Conservation (phyloP, 2,329 filamentous ascomycete genomes). For the Diaporthe destruens region DNA sequence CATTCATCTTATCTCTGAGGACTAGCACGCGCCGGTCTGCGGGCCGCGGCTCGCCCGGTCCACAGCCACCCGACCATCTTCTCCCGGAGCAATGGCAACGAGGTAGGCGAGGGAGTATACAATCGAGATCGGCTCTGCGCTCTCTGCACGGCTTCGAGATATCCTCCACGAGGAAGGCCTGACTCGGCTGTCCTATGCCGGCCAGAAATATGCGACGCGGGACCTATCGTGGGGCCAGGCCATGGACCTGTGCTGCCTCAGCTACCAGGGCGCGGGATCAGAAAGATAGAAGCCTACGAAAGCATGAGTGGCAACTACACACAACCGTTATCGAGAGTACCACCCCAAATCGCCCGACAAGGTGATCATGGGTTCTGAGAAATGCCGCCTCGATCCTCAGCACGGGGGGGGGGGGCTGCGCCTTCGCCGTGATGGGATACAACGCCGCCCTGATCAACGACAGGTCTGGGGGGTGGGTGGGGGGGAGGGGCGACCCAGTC, state of each 20-base stretch:
- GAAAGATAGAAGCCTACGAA: slow-evolving; percentile 45
- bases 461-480: too few relatives aligned
- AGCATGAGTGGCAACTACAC: slow-evolving; percentile 46
- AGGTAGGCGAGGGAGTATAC: slow-evolving; percentile 63
- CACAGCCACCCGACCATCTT: slow-evolving; percentile 67
- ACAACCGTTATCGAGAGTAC: too few relatives aligned
- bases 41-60: slow-evolving; percentile 65
- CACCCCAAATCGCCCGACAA: too few relatives aligned
- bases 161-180: slow-evolving; percentile 62
- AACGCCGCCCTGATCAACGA: slow-evolving; percentile 54
- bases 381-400: too few relatives aligned
- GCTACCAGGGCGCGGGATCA: slow-evolving; percentile 68
- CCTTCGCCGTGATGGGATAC: slow-evolving; percentile 61
- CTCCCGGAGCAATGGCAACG: slow-evolving; percentile 67
- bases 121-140: slow-evolving; percentile 48
- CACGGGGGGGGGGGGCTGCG: too few relatives aligned
- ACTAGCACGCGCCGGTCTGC: slow-evolving; percentile 67
- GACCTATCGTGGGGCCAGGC: slow-evolving; percentile 54
- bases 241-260: slow-evolving; percentile 64
- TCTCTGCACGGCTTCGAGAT: slow-evolving; percentile 53
- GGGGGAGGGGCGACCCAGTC: slow-evolving; percentile 55
- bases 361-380: too few relatives aligned
- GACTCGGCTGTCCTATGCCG: slow-evolving; percentile 58
- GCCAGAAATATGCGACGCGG: slow-evolving; percentile 60
- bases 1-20: slow-evolving; percentile 63